Conservation (phyloP, 2,329 filamentous ascomycete genomes). For the Aspergillus tubingensis region DNA sequence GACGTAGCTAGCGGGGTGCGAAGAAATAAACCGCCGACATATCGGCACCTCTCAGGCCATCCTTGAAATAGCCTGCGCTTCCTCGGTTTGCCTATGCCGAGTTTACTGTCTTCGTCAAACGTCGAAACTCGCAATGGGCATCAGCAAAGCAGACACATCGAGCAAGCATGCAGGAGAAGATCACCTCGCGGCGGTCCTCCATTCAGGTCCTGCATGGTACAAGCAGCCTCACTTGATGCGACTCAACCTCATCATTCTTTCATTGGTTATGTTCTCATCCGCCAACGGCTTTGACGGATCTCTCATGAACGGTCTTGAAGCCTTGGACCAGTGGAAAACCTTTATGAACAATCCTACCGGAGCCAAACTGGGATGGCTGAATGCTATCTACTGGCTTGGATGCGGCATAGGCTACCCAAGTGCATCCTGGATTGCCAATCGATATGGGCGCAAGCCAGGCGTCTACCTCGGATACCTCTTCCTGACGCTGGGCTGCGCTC, state of each 20-base stretch:
- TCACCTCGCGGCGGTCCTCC: not conserved
- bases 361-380: slow-evolving; percentile 34
- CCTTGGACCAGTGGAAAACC: slow-evolving; percentile 33
- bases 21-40: not conserved
- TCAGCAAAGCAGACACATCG: not conserved
- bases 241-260: slow-evolving; percentile 12
- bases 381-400: slow-evolving; percentile 33
- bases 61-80: not conserved
- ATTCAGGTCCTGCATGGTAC: slow-evolving; percentile 1
- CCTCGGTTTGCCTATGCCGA: not conserved
- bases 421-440: slow-evolving; percentile 37
- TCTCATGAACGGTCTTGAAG: slow-evolving; percentile 35
- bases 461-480: slow-evolving; percentile 38
- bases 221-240: slow-evolving; percentile 1
- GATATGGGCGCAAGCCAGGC: slow-evolving; percentile 36
- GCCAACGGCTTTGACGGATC: slow-evolving; percentile 16
- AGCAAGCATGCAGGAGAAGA: not conserved
- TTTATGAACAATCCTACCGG: slow-evolving; percentile 33
- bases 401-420: slow-evolving; percentile 29
- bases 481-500: slow-evolving; percentile 29
- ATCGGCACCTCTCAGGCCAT: not conserved
- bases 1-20: not conserved
- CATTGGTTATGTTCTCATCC: slow-evolving; percentile 14
- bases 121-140: not conserved
- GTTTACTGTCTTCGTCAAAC: not conserved